A percentile compares a stretch with the other conserved stretches of the same genome.
Conservation (phyloP, 179 eudicot species). For the Pouteria campechiana region DNA sequence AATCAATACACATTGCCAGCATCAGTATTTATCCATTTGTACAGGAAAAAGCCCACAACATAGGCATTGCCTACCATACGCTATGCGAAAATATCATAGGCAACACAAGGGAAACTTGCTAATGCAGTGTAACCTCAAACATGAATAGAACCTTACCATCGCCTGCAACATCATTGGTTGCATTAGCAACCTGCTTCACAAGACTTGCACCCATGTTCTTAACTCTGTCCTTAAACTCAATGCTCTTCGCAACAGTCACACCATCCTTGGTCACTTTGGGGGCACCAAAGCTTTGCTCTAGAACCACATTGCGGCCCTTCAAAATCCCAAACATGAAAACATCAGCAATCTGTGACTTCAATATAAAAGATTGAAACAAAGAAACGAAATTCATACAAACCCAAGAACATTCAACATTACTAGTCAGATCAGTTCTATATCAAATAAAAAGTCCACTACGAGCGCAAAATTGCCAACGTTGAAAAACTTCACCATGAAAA, state of each 20-base stretch:
- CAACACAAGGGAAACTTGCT: not conserved
- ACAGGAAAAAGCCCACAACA: not conserved
- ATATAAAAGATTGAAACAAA: not conserved
- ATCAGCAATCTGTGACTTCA: not conserved
- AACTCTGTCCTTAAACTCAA: constrained; percentile 76
- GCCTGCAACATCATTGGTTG: constrained; percentile 95
- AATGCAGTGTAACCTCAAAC: not conserved
- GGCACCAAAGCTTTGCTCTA: constrained; percentile 86
- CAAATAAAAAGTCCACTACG: not conserved
- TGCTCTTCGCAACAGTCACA: constrained; percentile 91
- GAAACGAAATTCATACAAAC: not conserved
- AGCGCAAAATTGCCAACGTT: not conserved
- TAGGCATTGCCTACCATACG: not conserved
- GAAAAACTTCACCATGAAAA: not conserved
- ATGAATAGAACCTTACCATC: constrained; percentile 45
- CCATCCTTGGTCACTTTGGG: constrained; percentile 98
- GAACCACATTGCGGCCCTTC: constrained; percentile 80
- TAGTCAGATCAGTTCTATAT: not conserved
- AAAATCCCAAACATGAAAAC: constrained; percentile 2
- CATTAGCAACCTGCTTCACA: constrained; percentile 95
- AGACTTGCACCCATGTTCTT: constrained; percentile 88
- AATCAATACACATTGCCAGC: not conserved
- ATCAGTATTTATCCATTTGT: not conserved
- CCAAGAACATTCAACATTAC: not conserved
- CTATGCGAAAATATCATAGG: not conserved